phyloP scores from a whole-genome alignment of 2,329 filamentous ascomycete species.

The Pseudophaeomoniella oleicola region DNA sequence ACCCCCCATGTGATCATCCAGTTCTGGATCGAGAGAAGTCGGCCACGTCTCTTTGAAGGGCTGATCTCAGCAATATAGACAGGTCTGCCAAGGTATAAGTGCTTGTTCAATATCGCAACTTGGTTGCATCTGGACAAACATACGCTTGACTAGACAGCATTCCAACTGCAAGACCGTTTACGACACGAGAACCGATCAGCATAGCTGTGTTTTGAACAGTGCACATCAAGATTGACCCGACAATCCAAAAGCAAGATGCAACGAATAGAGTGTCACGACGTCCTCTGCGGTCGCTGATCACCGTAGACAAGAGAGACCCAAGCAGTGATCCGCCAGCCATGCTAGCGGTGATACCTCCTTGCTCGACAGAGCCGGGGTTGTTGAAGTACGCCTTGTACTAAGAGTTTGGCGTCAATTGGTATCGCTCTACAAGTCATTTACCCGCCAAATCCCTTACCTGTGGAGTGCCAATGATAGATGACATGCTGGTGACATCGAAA shows the following conservation, averaged over 20 bases:
- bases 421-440: too few species aligned
- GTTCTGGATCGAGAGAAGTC: conserved; percentile 58
- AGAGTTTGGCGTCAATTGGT: too few species aligned
- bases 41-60: conserved; percentile 37
- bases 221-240: conserved; percentile 33
- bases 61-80: conserved; percentile 59
- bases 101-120: too few species aligned
- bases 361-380: conserved; percentile 36
- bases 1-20: conserved; percentile 62
- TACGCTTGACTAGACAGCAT: conserved; percentile 61
- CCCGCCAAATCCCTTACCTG: too few species aligned
- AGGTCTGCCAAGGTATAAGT: too few species aligned
- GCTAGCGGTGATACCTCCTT: conserved; percentile 57
- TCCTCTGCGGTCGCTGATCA: conserved; percentile 40
- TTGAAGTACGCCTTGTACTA: too few species aligned
- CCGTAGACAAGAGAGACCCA: conserved; percentile 38
- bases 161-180: conserved; percentile 60
- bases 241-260: conserved; percentile 34
- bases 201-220: conserved; percentile 53
- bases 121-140: too few species aligned
- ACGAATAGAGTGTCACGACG: conserved; percentile 38
- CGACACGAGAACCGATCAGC: conserved; percentile 57
- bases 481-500: too few species aligned
- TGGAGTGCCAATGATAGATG: too few species aligned
- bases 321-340: conserved; percentile 62